phyloP scores from a whole-genome alignment of 2,329 filamentous ascomycete species.

The Chaetoscypha palmicola region DNA sequence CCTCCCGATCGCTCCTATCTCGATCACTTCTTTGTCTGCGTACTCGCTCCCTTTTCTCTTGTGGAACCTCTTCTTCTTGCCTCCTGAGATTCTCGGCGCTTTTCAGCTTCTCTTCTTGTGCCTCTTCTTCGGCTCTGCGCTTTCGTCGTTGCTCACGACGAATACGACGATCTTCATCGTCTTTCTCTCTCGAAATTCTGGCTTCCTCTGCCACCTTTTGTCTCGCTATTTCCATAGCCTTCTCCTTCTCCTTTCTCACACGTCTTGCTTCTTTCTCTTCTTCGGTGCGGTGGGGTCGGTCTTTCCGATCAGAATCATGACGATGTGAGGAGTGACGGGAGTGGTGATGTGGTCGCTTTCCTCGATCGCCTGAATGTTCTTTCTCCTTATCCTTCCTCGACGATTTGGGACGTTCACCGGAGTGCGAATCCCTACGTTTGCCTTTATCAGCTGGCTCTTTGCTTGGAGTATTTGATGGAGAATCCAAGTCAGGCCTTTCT shows the following conservation, averaged over 20 bases:
- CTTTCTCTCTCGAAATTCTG: constrained; percentile 16
- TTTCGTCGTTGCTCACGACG: constrained; percentile 21
- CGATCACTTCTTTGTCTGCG: constrained; percentile 15
- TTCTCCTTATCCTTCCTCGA: not conserved
- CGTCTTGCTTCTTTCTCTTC: constrained; percentile 23
- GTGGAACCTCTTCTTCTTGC: constrained; percentile 3
- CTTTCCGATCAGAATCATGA: constrained; percentile 10
- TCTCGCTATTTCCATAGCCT: constrained; percentile 18
- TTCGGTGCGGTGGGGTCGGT: constrained; percentile 17
- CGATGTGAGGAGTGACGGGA: constrained; percentile 13
- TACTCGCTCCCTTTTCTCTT: constrained; percentile 5
- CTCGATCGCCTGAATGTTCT: not conserved
- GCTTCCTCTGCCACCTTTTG: constrained; percentile 20
- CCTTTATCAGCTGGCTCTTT: not conserved
- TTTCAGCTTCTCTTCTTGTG: constrained; percentile 17
- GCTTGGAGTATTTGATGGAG: not conserved
- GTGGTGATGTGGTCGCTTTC: constrained; percentile 8
- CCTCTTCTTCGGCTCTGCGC: constrained; percentile 17
- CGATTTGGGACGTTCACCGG: constrained; percentile 4
- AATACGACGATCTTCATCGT: constrained; percentile 20
- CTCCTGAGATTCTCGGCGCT: constrained; percentile 1
- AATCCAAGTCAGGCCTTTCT: constrained; percentile 6
- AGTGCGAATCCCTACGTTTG: constrained; percentile 3
- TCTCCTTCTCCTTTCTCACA: constrained; percentile 21
- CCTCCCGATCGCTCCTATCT: constrained; percentile 12